Percentiles rank a stretch among this genome's conserved stretches.
phyloP scores from a whole-genome alignment of 2,329 filamentous ascomycete genomes.

The Apiospora pterosperma region DNA sequence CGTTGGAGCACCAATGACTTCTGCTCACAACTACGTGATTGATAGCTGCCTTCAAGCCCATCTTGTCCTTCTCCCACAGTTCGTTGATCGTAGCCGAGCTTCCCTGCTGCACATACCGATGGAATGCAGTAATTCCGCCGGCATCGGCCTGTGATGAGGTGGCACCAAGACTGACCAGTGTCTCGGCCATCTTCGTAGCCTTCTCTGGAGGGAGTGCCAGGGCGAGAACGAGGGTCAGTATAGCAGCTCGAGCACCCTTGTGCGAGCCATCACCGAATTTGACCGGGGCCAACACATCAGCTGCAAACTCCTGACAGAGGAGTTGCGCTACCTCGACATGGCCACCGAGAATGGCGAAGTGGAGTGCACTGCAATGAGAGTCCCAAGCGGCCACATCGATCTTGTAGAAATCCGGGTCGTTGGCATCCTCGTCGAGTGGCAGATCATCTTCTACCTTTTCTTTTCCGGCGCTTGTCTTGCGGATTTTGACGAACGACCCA shows the following conservation, averaged over 20 bases:
- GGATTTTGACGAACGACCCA: conserved; percentile 72
- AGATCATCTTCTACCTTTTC: conserved; percentile 35
- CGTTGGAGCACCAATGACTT: conserved; percentile 17
- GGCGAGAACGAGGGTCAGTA: conserved; percentile 69
- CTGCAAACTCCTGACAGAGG: conserved; percentile 71
- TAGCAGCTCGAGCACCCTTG: conserved; percentile 37
- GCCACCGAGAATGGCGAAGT: conserved; percentile 73
- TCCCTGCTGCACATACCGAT: conserved; percentile 56
- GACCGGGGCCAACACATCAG: conserved; percentile 71
- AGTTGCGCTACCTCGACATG: conserved; percentile 66
- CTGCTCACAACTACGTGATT: conserved; percentile 55
- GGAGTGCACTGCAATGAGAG: conserved; percentile 67
- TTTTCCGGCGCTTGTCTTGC: conserved; percentile 35
- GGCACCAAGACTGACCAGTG: conserved; percentile 67
- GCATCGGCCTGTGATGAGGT: conserved; percentile 70
- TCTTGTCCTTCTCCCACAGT: conserved; percentile 54
- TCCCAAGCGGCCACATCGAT: conserved; percentile 81
- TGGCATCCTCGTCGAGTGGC: conserved; percentile 51
- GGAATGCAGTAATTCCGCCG: conserved; percentile 61
- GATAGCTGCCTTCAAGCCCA: conserved; percentile 59
- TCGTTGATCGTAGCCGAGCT: conserved; percentile 45
- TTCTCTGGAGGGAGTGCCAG: conserved; percentile 60
- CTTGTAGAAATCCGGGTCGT: conserved; percentile 77
- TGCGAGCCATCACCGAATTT: conserved; percentile 47
- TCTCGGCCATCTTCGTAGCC: conserved; percentile 61